Evolutionary conservation across 768 basidiomycete species (phyloP).

Genomic region (Termitomyces bulborhizus): DNA sequence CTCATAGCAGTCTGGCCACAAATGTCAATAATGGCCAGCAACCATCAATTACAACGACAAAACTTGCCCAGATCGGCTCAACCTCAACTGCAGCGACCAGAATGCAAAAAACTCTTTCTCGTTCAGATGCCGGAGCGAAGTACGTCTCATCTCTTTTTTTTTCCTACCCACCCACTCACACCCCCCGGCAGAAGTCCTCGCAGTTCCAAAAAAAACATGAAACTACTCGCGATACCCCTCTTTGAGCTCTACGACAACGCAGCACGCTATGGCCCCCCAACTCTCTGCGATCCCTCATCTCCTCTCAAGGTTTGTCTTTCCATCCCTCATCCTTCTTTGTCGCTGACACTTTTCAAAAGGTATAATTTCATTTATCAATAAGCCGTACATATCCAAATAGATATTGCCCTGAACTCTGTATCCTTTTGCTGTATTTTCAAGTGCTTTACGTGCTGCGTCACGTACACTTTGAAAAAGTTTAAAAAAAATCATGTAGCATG

Average conservation of each 20-base stretch:
- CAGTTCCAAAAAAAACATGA: slow-evolving; percentile 97
- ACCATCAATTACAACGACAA: background rate
- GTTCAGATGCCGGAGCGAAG: slow-evolving; percentile 95
- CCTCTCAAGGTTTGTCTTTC: slow-evolving; percentile 62
- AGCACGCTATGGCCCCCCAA: slow-evolving; percentile 92
- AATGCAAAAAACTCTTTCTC: slow-evolving; percentile 93
- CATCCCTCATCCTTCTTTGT: background rate
- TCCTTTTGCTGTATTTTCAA: too few species aligned
- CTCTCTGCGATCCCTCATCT: slow-evolving; percentile 91
- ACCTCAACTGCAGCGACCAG: slow-evolving; percentile 23
- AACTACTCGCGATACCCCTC: slow-evolving; percentile 91
- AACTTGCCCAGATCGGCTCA: slow-evolving; percentile 53
- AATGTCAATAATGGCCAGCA: too few species aligned
- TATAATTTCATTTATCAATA: slow-evolving; percentile 81
- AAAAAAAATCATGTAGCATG: too few species aligned
- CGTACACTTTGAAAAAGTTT: too few species aligned
- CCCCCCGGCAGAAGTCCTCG: slow-evolving; percentile 69
- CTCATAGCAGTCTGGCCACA: too few species aligned
- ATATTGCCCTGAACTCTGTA: too few species aligned
- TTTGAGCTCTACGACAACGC: slow-evolving; percentile 98
- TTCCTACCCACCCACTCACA: background rate
- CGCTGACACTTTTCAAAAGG: slow-evolving; percentile 27
- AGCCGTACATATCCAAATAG: background rate
- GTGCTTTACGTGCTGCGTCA: too few species aligned
- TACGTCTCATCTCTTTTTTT: slow-evolving; percentile 30